A percentile compares a stretch with the other conserved stretches of the same genome.
These are phyloP conservation scores for Hypoxylon subgilvum DNA, from an alignment of 495 filamentous ascomycete species.

Conservation along the genomic window DNA sequence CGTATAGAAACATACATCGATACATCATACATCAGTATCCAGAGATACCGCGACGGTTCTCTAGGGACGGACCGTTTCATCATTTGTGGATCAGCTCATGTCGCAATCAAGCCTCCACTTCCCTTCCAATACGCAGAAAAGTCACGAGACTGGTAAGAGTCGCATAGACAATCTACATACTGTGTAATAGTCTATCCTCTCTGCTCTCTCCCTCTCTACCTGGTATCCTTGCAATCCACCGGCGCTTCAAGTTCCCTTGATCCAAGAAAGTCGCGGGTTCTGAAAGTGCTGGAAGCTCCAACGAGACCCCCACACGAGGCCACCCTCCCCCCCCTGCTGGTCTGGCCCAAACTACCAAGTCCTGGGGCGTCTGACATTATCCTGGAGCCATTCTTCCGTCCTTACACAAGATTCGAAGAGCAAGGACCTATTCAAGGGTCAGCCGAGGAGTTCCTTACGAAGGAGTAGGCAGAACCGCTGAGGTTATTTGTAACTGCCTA, in stretches of 20 bases:
- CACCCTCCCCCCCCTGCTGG: conserved; percentile 20
- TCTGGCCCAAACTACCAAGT: conserved; percentile 26
- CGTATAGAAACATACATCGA: conserved; percentile 18
- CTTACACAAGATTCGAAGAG: conserved; percentile 12
- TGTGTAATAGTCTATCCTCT: no score
- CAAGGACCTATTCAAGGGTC: conserved; percentile 22
- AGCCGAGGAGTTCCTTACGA: conserved; percentile 17
- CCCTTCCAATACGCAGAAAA: conserved; percentile 26
- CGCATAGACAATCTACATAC: not conserved
- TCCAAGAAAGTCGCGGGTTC: conserved; percentile 10
- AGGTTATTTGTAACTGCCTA: conserved; percentile 6
- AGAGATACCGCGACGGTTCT: conserved; percentile 32
- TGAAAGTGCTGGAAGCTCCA: conserved; percentile 17
- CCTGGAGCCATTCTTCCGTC: conserved; percentile 33
- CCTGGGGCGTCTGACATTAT: conserved; percentile 32
- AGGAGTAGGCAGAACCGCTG: conserved; percentile 5
- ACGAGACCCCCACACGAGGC: conserved; percentile 33
- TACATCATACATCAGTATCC: conserved; percentile 32
- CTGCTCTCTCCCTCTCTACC: not conserved
- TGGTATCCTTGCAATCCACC: conserved; percentile 20
- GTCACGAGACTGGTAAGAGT: conserved; percentile 27
- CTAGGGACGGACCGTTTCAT: conserved; percentile 38
- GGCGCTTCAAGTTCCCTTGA: conserved; percentile 21
- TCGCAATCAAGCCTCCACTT: conserved; percentile 33
- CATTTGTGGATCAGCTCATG: conserved; percentile 34